Conservation (phyloP, 257 asterid genomes). For the Sherardia arvensis region DNA sequence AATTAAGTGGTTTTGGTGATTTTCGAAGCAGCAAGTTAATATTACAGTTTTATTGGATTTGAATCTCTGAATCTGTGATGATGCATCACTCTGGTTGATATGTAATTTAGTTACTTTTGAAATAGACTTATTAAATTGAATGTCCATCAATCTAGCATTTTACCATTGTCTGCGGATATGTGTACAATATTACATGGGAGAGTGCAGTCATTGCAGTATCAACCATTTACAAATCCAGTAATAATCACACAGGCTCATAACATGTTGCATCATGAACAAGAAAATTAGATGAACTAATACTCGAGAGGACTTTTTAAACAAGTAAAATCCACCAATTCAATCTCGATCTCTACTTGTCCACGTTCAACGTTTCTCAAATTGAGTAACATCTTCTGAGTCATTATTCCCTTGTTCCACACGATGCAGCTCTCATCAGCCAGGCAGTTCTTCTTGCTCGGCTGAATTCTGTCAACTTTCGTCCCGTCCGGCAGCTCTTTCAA, state of each 20-base stretch:
- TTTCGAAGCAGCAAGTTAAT: too few species aligned
- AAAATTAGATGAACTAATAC: slow-evolving; percentile 1
- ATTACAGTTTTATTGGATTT: too few species aligned
- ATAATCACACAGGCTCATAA: background rate
- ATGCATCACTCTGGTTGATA: too few species aligned
- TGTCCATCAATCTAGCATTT: too few species aligned
- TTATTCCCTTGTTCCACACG: slow-evolving; percentile 52
- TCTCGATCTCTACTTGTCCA: slow-evolving; percentile 57
- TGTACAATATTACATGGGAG: too few species aligned
- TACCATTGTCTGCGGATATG: too few species aligned
- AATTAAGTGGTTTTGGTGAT: too few species aligned
- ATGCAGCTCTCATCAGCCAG: slow-evolving; percentile 51
- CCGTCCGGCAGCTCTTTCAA: slow-evolving; percentile 48
- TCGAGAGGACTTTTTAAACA: background rate
- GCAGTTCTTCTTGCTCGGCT: slow-evolving; percentile 42
- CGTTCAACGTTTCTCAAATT: slow-evolving; percentile 47
- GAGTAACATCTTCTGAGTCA: slow-evolving; percentile 67
- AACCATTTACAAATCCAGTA: too few species aligned
- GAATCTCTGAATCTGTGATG: too few species aligned
- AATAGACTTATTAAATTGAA: too few species aligned
- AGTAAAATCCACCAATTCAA: slow-evolving; percentile 49
- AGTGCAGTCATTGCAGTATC: too few species aligned
- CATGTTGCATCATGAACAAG: background rate
- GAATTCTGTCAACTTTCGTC: slow-evolving; percentile 48
- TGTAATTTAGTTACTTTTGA: too few species aligned